These are phyloP conservation scores for Lolium multiflorum DNA, from an alignment of 176 grass and related monocot species.

Conservation along the genomic window DNA sequence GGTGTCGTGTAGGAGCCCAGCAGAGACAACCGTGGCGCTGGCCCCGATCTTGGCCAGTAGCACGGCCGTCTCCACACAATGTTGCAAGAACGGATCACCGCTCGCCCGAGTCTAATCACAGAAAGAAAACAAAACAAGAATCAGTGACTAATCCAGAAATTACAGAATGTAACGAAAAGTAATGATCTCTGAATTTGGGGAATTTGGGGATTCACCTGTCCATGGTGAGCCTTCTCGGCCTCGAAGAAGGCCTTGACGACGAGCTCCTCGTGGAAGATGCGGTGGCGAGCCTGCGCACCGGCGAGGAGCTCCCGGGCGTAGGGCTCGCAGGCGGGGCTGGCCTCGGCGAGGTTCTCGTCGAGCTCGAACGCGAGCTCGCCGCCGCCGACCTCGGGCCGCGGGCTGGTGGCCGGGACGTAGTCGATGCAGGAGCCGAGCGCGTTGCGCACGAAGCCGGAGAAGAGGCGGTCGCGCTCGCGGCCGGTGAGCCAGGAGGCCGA, in stretches of 20 bases:
- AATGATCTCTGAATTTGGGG: not conserved
- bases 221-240: constrained; percentile 88
- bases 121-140: constrained; percentile 26
- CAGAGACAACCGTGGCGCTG: constrained; percentile 65
- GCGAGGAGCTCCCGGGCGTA: constrained; percentile 70
- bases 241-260: constrained; percentile 91
- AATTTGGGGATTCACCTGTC: constrained; percentile 58
- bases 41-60: constrained; percentile 81
- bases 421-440: constrained; percentile 81
- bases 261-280: constrained; percentile 89
- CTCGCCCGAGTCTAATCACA: constrained; percentile 71
- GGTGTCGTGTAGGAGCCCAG: constrained; percentile 87
- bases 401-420: constrained; percentile 56
- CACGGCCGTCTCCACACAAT: constrained; percentile 91
- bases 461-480: constrained; percentile 63
- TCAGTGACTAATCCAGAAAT: constrained; percentile 1
- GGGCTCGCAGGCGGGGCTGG: constrained; percentile 57
- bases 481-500: constrained; percentile 55
- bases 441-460: constrained; percentile 76
- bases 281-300: constrained; percentile 76
- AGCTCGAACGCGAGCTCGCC: constrained; percentile 69
- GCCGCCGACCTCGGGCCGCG: constrained; percentile 40
- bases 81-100: constrained; percentile 91
- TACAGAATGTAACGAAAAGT: not conserved
- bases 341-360: constrained; percentile 55